Evolutionary conservation across 148 eudicot species (phyloP), one percentile per base, ranked within the genome.

Genomic region (Rhododendron henanense): DNA sequence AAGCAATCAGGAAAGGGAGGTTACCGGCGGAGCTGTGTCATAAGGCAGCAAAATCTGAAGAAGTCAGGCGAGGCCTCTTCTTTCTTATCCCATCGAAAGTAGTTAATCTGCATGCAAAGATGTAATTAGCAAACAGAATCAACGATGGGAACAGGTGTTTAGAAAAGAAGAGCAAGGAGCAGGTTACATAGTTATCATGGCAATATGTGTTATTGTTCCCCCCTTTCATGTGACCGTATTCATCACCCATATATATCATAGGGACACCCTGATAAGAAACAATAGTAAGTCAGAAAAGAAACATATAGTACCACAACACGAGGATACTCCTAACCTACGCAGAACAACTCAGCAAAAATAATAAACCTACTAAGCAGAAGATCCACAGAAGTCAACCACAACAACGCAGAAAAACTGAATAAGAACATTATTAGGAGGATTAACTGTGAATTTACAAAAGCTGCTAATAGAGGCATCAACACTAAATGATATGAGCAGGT

Each of bases 181-280:
- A 28, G 28, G 28, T 28, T 28, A 28, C 28, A 28, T 28, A 28
- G 28, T 28, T 28, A 28, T 28, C 28, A 28, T 28, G 28, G 28
- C 28, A 28, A 28, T 28, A 28, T 28, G 28, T 28, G 28, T 28
- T 28, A 28, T 28, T 28, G 28, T 28, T 28, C 28, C 28, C 28
- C 28, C 28, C 28, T 28, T 28, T 28, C 7, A 96, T 94, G 91
- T 97, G 99, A 75, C 99, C 99, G 35, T 97, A 97, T 87, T 95
- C 99, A 90, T 97, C 99, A 82, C 99, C 99, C 99, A 97, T 97
- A 86, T 94, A 91, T 84, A 97, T 88, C 99, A 97, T 95, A 44
- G 99, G 99, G 75, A 97, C 96, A 85, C 99, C 99, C 99, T 97
- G 94, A 41, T 63, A 69, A 74, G 50, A 80, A 37, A 63, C 87